Evolutionary conservation across 2,329 filamentous ascomycete species (phyloP).

Genomic region (Apiospora hydei): DNA sequence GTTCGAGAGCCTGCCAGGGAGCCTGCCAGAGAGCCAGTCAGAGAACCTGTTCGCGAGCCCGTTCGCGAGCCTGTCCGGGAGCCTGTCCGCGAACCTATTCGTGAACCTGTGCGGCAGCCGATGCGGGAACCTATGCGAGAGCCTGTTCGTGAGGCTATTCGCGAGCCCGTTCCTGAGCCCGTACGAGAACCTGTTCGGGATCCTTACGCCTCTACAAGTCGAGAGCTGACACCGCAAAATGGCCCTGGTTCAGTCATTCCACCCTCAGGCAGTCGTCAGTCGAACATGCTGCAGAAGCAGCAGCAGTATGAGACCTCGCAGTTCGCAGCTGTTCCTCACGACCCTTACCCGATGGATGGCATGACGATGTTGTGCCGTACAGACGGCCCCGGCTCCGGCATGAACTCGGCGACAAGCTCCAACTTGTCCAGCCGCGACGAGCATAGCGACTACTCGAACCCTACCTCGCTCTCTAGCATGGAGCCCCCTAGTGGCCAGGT

Average conservation of each 20-base stretch:
- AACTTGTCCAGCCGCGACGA: constrained; percentile 78
- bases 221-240: constrained; percentile 51
- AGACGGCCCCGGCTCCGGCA: constrained; percentile 59
- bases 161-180: background rate
- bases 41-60: background rate
- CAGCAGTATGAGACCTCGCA: constrained; percentile 61
- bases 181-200: background rate
- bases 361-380: constrained; percentile 97
- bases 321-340: constrained; percentile 79
- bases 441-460: constrained; percentile 88
- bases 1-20: background rate
- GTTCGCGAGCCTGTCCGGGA: background rate
- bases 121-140: background rate
- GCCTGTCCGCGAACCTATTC: background rate
- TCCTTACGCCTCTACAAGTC: constrained; percentile 28
- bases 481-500: constrained; percentile 77
- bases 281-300: constrained; percentile 36
- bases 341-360: constrained; percentile 91
- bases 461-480: constrained; percentile 86
- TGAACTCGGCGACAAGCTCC: constrained; percentile 60
- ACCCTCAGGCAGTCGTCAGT: constrained; percentile 34
- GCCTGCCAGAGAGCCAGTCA: background rate
- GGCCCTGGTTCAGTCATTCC: constrained; percentile 30
- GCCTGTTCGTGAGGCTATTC: constrained; percentile 29
- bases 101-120: constrained; percentile 28